Evolutionary conservation across 225 moss, liverwort and hornwort species (phyloP).

Genomic region (Marchantia polymorpha): DNA sequence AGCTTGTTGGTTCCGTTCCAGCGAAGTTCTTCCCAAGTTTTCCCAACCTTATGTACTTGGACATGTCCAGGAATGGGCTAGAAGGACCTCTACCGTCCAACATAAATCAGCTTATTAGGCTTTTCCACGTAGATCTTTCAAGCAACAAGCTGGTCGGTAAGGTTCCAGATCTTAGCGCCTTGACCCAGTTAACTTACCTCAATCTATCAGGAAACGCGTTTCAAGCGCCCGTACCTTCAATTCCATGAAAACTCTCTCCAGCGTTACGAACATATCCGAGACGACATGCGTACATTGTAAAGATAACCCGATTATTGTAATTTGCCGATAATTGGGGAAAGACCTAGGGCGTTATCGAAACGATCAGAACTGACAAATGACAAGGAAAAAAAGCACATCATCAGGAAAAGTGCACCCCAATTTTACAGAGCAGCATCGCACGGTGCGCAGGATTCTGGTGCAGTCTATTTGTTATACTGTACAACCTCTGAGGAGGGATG

Average conservation of each 20-base stretch:
- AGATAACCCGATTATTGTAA: too few relatives aligned
- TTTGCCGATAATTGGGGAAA: too few relatives aligned
- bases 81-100: constrained; percentile 18
- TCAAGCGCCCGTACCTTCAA: constrained; percentile 20
- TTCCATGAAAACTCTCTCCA: neutral
- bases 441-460: too few relatives aligned
- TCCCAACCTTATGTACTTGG: constrained; percentile 4
- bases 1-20: constrained; percentile 24
- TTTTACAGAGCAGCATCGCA: too few relatives aligned
- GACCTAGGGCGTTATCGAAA: too few relatives aligned
- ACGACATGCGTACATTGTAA: too few relatives aligned
- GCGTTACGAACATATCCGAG: too few relatives aligned
- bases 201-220: constrained; percentile 29
- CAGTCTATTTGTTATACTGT: too few relatives aligned
- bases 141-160: constrained; percentile 20
- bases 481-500: too few relatives aligned
- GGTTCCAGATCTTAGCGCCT: constrained; percentile 17
- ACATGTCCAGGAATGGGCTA: constrained; percentile 24
- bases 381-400: too few relatives aligned
- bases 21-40: constrained; percentile 15
- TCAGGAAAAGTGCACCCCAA: too few relatives aligned
- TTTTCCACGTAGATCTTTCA: constrained; percentile 23
- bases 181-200: constrained; percentile 19
- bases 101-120: constrained; percentile 5
- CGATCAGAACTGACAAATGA: too few relatives aligned